Conservation (phyloP, 805 yeast species). For the Myxozyma geophila region DNA sequence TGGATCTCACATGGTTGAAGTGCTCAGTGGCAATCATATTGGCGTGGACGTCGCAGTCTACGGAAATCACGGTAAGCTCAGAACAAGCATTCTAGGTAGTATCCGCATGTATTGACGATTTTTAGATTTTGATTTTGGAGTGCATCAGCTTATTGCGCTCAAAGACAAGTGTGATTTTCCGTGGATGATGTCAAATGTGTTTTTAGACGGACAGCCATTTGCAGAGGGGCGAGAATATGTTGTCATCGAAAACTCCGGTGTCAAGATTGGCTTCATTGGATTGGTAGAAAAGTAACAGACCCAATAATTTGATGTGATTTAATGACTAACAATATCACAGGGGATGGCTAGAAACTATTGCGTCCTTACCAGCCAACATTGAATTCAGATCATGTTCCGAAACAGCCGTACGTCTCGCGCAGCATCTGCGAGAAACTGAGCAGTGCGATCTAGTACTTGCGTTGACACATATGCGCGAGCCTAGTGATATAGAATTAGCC, state of each 20-base stretch:
- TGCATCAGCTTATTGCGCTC: constrained; percentile 31
- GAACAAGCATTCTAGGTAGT: background rate
- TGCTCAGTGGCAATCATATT: constrained; percentile 24
- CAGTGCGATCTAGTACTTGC: constrained; percentile 37
- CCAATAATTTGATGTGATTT: background rate
- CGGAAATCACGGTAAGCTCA: constrained; percentile 37
- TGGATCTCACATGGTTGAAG: constrained; percentile 36
- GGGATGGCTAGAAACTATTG: constrained; percentile 38
- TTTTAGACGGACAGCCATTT: constrained; percentile 17
- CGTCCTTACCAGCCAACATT: constrained; percentile 31
- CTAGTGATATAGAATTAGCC: constrained; percentile 35
- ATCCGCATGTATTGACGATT: background rate
- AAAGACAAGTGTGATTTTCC: constrained; percentile 35
- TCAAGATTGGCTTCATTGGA: constrained; percentile 36
- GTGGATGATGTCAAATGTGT: constrained; percentile 37
- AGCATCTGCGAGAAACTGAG: constrained; percentile 29
- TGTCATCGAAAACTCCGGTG: constrained; percentile 23
- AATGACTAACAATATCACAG: constrained; percentile 12
- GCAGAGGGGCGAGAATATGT: constrained; percentile 30
- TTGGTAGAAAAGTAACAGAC: constrained; percentile 31
- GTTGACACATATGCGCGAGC: constrained; percentile 39
- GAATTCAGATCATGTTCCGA: constrained; percentile 30
- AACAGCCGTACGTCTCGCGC: constrained; percentile 17
- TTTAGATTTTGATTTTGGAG: constrained; percentile 38
- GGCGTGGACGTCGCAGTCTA: constrained; percentile 38